Base-by-base conservation (phyloP, 352 stramenopile species). In the Phytophthora crassamura region DNA sequence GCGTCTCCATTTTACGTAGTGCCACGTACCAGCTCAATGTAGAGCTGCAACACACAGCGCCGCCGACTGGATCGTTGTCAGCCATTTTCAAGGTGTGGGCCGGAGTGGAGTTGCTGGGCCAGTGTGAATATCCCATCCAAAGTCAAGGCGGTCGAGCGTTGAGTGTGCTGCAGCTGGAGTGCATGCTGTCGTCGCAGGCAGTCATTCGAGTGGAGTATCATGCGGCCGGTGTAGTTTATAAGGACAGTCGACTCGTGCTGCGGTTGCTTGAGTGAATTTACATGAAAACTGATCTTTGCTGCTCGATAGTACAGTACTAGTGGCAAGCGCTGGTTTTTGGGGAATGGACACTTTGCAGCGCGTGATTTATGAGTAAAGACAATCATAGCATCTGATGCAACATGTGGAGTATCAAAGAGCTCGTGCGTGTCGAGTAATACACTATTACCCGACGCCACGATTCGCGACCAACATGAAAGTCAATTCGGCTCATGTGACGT, bases 11-110 rank as follows among this genome's bases (percentile, higher is more conserved):
- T 25, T 56, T 73, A 9, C 64, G 30, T 8, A 54, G 45, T 4
- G 71, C 52, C 3, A 59, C 11, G 25, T 76, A 69, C 35, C 74
- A 77, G 49, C 47, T 80, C 49, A 82, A 80, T 58, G 54, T 78
- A 1, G 71, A 82, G 41, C 46, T 82, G 7, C 48, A 72, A 25
- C 61, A 77, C 54, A 57, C 36, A n/a, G 34, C 25, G 28, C 16
- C 41, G 5, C 6, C 43, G 9, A n/a, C n/a, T n/a, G 15, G 25
- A 32, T 43, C 22, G 1, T 22, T 41, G 12, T 18, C 48, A 11
- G 48, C 69, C 14, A 63, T 80, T 33, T 82, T 78, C 41, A 80
- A 73, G 28, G 64, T 80, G n/a, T 82, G 64, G 68, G 57, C 61
- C 35, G 72, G 57, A 4, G 45, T 63, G 2, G 63, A 72, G 22